A percentile compares a stretch with the other conserved stretches of the same genome.
phyloP scores from a whole-genome alignment of 495 filamentous ascomycete species.

The Bacidia rubella region DNA sequence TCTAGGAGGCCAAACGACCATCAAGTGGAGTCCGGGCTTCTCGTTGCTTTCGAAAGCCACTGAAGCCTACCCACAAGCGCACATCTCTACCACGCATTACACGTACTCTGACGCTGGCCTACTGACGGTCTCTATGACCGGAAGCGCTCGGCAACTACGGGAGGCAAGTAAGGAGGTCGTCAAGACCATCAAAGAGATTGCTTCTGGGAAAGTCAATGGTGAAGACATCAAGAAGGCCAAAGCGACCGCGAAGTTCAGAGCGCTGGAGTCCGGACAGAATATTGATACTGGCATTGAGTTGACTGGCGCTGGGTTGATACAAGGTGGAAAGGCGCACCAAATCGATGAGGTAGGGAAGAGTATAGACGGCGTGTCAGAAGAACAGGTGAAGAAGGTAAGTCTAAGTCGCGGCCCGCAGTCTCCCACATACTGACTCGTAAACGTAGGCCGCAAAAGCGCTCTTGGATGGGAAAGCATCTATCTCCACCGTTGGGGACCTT shows the following conservation, averaged over 20 bases:
- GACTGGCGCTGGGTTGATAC: slow-evolving; percentile 64
- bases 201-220: slow-evolving; percentile 55
- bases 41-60: slow-evolving; percentile 71
- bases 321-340: slow-evolving; percentile 73
- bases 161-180: slow-evolving; percentile 49
- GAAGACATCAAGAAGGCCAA: slow-evolving; percentile 86
- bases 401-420: too few species aligned
- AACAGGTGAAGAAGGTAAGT: slow-evolving; percentile 79
- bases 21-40: slow-evolving; percentile 95
- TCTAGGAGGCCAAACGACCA: slow-evolving; percentile 75
- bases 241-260: slow-evolving; percentile 85
- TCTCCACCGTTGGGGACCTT: slow-evolving; percentile 79
- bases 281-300: slow-evolving; percentile 51
- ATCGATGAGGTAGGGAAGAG: slow-evolving; percentile 67
- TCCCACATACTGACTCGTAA: too few species aligned
- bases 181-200: slow-evolving; percentile 66
- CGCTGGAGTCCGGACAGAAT: slow-evolving; percentile 70
- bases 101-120: slow-evolving; percentile 94
- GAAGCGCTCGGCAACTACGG: slow-evolving; percentile 52
- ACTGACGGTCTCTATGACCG: slow-evolving; percentile 64
- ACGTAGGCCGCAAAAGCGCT: slow-evolving; percentile 81
- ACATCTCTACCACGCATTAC: slow-evolving; percentile 55
- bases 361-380: slow-evolving; percentile 65
- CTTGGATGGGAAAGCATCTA: slow-evolving; percentile 75
- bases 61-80: slow-evolving; percentile 48